Base-by-base conservation (phyloP, 2,329 filamentous ascomycete species). In the Fusarium avenaceum region DNA sequence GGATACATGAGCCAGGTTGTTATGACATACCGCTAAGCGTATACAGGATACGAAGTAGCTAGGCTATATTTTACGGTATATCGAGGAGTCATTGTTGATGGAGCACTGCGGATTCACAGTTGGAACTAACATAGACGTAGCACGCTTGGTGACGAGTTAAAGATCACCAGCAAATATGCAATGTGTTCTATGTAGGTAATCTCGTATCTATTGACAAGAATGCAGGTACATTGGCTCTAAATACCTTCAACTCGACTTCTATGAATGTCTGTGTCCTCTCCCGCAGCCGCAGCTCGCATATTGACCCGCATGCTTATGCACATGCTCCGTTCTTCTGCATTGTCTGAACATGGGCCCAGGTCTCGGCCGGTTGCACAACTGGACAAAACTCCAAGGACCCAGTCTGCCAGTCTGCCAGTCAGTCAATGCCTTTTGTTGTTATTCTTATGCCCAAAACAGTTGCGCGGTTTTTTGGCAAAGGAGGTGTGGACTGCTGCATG, bases 311-410 rank as follows among this genome's bases (percentile, higher is more conserved):
- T 66, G 39, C 58, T 28, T 35, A 35, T 35, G 20, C 17, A 19
- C 48, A 20, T 50, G 24, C 55, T 47, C 65, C 65, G 22, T 69
- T 33, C 38, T 43, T 26, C 32, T 67, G 52, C 65, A 42, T 67
- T 39, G 44, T 46, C 47, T 24, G 42, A 44, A 49, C 42, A 52
- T 53, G 38, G 51, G 50, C 57, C 45, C 45, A 62, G 63, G 66
- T 69, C 66, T 70, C 66, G 66, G 66, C 66, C 62, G 66, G 66
- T 63, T 69, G 47, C 67, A 62, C 58, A 48, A 69, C 66, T 69
- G 48, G 44, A n/a, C 57, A 57, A 28, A 66, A 67, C 49, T 52
- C 48, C 45, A 47, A 69, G 63, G 49, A 62, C 38, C 24, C 24
- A 24, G 24, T 24, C 24, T 24, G 24, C 62, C 50, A 69, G 58